Evolutionary conservation across 306 rosid genomes (phyloP), one percentile per base, ranked within the genome.

Genomic region (Sesbania bispinosa): DNA sequence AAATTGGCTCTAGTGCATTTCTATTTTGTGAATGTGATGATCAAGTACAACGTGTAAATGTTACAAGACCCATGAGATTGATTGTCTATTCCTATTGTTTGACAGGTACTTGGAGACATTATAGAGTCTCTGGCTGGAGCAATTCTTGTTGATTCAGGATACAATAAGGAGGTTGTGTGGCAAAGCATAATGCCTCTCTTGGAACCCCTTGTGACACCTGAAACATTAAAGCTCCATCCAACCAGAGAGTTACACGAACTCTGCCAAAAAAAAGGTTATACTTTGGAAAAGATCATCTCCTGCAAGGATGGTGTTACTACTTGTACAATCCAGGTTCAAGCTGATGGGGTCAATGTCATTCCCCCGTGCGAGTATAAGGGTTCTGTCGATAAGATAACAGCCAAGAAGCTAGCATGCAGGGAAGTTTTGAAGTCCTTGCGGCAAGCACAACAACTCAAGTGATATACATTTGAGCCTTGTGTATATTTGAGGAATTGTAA

Each of bases 111-210:
- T 20, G 97, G 85, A 42, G 98, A 93, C 75, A 71, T 93, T 3
- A 79, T 93, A 1, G 96, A 93, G 81, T 90, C 98, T 79, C 48
- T 93, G 36, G 96, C 90, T 7, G 97, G 97, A 52, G 96, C 98
- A 43, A 84, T 93, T 52, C 67, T 77, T 19, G 90, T 93, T 7
- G 97, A 93, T 70, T 88, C 98, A 0, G 86, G 85, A 14, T 88
- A 77, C 79, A 26, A 77, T 2, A 71, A 87, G 67, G 88, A 85
- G 9, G 29, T 13, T 7, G 92, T 90, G 39, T 85, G 84, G 77
- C 32, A 55, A 64, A 83, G 97, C 58, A 82, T 90, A 50, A 71
- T 79, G 58, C 96, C 88, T 9, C 85, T 93, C 20, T 67, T 93
- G 68, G 93, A 90, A 67, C 96, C 97, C 2, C 76, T 93, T 27